A percentile compares a stretch with the other conserved stretches of the same genome.
phyloP scores from a whole-genome alignment of 2,329 filamentous ascomycete genomes.

The Aspergillus ochraceoroseus region DNA sequence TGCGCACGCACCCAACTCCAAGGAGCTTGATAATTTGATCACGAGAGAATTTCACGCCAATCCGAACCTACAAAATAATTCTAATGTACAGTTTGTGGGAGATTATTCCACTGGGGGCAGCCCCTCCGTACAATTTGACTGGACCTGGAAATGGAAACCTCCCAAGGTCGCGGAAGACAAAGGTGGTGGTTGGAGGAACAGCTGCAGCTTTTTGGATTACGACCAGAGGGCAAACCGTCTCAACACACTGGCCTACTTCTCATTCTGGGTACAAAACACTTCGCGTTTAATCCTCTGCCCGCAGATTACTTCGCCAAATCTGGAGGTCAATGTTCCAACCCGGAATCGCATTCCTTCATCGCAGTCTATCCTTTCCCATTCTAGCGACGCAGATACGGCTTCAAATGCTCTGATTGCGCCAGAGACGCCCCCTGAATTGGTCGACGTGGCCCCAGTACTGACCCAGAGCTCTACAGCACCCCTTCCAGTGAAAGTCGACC shows the following conservation, averaged over 20 bases:
- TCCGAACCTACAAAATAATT: constrained; percentile 93
- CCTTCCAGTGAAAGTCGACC: constrained; percentile 68
- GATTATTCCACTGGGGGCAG: constrained; percentile 82
- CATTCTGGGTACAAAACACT: constrained; percentile 84
- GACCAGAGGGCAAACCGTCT: constrained; percentile 86
- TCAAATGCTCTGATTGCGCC: constrained; percentile 31
- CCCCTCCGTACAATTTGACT: constrained; percentile 80
- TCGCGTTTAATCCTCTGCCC: constrained; percentile 45
- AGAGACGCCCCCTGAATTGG: constrained; percentile 31
- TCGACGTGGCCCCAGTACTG: constrained; percentile 23
- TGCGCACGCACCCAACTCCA: constrained; percentile 76
- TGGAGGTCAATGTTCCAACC: constrained; percentile 67
- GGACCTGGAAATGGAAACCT: constrained; percentile 95
- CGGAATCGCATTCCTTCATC: constrained; percentile 78
- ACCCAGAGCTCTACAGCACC: constrained; percentile 28
- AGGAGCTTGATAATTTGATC: constrained; percentile 87
- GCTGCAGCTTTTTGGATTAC: constrained; percentile 96
- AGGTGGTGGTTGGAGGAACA: constrained; percentile 90
- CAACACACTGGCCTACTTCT: constrained; percentile 84
- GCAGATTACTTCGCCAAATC: constrained; percentile 64
- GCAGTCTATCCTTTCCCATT: constrained; percentile 77
- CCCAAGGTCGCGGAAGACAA: constrained; percentile 76
- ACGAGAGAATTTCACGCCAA: constrained; percentile 95
- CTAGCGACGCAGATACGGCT: constrained; percentile 63
- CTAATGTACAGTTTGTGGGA: constrained; percentile 92